Evolutionary conservation across 2,329 filamentous ascomycete species (phyloP).

Genomic region (Aspergillus quadrilineatus): DNA sequence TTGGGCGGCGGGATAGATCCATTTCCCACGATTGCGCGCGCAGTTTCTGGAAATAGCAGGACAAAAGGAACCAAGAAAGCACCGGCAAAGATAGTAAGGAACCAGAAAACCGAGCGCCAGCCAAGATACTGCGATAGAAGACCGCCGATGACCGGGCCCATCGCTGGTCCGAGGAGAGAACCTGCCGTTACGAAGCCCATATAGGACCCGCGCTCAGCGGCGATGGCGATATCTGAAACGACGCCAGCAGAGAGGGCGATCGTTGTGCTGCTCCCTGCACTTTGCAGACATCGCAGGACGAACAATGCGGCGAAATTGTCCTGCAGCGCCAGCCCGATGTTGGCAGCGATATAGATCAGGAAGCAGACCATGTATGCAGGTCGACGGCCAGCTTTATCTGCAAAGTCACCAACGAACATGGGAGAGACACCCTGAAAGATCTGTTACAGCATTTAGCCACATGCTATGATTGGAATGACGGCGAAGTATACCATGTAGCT

Average conservation of each 20-base stretch:
- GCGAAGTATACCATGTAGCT: conserved; percentile 66
- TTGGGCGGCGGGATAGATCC: conserved; percentile 32
- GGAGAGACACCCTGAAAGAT: conserved; percentile 56
- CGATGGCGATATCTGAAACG: conserved; percentile 41
- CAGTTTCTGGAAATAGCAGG: conserved; percentile 57
- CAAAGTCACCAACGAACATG: conserved; percentile 52
- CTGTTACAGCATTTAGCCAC: conserved; percentile 20
- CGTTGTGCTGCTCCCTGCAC: conserved; percentile 42
- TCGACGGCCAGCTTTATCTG: conserved; percentile 52
- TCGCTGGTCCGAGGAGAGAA: conserved; percentile 50
- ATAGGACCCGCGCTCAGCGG: conserved; percentile 41
- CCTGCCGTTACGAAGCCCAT: conserved; percentile 54
- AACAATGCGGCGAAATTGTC: conserved; percentile 39
- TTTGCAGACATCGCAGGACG: conserved; percentile 42
- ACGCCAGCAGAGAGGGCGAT: conserved; percentile 43
- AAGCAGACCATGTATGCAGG: conserved; percentile 57
- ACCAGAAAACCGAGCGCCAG: conserved; percentile 67
- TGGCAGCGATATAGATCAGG: conserved; percentile 44
- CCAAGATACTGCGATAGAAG: conserved; percentile 63
- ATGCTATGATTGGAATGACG: fast-evolving
- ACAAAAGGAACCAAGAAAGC: conserved; percentile 56
- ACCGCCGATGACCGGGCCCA: conserved; percentile 64
- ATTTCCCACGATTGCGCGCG: conserved; percentile 41
- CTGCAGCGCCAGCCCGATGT: conserved; percentile 42
- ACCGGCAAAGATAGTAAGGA: conserved; percentile 55